These are phyloP conservation scores for Metrosideros polymorpha DNA, from an alignment of 441 rosid genomes.

Conservation along the genomic window DNA sequence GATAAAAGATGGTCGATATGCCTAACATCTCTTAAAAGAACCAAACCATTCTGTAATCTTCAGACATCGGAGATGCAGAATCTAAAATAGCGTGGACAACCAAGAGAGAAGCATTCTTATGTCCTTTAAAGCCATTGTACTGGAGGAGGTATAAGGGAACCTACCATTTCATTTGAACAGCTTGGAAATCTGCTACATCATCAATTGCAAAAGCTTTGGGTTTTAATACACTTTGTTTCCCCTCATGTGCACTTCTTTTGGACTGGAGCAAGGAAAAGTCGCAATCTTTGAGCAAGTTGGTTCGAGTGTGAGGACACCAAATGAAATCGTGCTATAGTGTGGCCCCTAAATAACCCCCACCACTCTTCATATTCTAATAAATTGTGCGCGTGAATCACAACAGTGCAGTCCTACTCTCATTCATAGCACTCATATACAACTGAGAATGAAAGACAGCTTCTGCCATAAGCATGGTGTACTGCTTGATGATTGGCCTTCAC, in stretches of 20 bases:
- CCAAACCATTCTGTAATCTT: background rate
- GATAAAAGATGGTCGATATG: background rate
- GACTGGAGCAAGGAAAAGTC: background rate
- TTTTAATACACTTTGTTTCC: background rate
- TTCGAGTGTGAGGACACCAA: background rate
- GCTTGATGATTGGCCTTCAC: background rate
- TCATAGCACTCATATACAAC: background rate
- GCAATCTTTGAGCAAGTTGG: background rate
- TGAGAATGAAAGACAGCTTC: background rate
- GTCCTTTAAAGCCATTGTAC: background rate
- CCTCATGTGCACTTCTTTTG: background rate
- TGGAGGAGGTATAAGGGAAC: background rate
- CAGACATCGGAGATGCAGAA: background rate
- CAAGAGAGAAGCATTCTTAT: background rate
- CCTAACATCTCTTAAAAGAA: background rate
- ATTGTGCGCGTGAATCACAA: background rate
- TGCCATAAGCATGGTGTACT: background rate
- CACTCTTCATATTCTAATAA: background rate
- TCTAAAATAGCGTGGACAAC: background rate
- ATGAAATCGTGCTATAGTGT: background rate
- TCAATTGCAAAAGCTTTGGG: background rate
- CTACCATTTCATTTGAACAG: background rate
- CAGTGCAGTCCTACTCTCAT: background rate
- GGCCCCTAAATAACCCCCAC: background rate
- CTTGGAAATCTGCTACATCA: background rate